Evolutionary conservation across 345 rosid genomes (phyloP).

Genomic region (Raphanus raphanistrum): DNA sequence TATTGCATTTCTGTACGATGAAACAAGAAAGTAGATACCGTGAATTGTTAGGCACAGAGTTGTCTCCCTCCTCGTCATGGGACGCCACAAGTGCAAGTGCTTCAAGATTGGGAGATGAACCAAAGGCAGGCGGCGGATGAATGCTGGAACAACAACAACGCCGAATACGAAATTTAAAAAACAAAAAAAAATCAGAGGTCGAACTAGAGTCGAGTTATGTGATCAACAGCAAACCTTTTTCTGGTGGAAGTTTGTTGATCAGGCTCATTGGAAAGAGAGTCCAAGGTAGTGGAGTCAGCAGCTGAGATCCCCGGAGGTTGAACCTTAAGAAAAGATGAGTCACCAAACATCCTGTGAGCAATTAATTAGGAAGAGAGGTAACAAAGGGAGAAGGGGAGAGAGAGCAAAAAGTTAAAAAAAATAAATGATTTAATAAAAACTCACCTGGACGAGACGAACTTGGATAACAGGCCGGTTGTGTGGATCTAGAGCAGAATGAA

Average conservation of each 20-base stretch:
- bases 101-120: conserved; percentile 94
- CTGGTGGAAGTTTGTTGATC: conserved; percentile 42
- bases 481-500: conserved; percentile 39
- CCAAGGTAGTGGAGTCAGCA: conserved; percentile 42
- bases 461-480: conserved; percentile 33
- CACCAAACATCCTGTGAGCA: conserved; percentile 34
- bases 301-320: conserved; percentile 50
- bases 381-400: no score
- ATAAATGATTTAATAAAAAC: neutral
- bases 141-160: conserved; percentile 46
- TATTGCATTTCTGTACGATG: no score
- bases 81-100: conserved; percentile 73
- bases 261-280: conserved; percentile 33
- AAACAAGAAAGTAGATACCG: neutral
- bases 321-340: conserved; percentile 59
- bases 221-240: conserved; percentile 49
- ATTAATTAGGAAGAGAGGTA: no score
- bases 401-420: no score
- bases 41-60: conserved; percentile 70
- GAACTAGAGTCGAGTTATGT: neutral
- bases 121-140: conserved; percentile 98
- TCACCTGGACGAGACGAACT: conserved; percentile 65
- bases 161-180: no score
- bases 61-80: conserved; percentile 59
- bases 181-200: neutral